Evolutionary conservation across 148 eudicot genomes (phyloP).

Genomic region (Heliamphora exappendiculata): DNA sequence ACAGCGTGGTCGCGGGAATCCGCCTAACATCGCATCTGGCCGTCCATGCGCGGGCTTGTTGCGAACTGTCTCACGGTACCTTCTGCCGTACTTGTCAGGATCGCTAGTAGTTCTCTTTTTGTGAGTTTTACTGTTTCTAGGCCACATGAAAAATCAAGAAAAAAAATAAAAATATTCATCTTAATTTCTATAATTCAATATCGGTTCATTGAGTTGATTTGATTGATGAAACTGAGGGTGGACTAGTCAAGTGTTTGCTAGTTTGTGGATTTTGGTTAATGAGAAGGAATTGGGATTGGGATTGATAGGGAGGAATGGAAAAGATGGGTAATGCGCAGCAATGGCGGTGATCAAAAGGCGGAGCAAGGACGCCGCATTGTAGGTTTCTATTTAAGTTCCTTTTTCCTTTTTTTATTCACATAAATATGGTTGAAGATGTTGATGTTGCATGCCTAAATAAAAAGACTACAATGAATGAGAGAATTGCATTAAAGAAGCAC

Average conservation of each 20-base stretch:
- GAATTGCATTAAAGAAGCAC: neutral
- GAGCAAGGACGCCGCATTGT: constrained; percentile 36
- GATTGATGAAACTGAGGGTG: constrained; percentile 7
- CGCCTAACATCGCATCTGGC: constrained; percentile 48
- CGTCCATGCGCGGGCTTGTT: constrained; percentile 51
- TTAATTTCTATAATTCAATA: neutral
- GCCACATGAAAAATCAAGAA: constrained; percentile 17
- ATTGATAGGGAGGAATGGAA: constrained; percentile 70
- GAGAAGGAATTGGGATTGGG: constrained; percentile 46
- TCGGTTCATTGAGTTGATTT: constrained; percentile 10
- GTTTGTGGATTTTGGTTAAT: constrained; percentile 30
- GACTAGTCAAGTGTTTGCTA: constrained; percentile 1
- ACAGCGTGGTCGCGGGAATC: constrained; percentile 35
- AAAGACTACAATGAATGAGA: neutral
- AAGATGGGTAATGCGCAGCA: constrained; percentile 81
- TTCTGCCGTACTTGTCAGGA: constrained; percentile 91
- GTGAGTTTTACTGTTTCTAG: constrained; percentile 61
- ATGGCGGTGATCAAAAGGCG: constrained; percentile 35
- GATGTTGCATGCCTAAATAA: neutral
- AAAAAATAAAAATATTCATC: neutral
- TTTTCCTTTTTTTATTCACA: neutral
- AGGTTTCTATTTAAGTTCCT: constrained; percentile 34
- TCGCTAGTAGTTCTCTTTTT: constrained; percentile 81
- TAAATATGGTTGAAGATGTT: neutral
- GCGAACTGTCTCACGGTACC: constrained; percentile 93